Evolutionary conservation across 805 yeast genomes (phyloP).

Genomic region (Pichia gijzeniarum): DNA sequence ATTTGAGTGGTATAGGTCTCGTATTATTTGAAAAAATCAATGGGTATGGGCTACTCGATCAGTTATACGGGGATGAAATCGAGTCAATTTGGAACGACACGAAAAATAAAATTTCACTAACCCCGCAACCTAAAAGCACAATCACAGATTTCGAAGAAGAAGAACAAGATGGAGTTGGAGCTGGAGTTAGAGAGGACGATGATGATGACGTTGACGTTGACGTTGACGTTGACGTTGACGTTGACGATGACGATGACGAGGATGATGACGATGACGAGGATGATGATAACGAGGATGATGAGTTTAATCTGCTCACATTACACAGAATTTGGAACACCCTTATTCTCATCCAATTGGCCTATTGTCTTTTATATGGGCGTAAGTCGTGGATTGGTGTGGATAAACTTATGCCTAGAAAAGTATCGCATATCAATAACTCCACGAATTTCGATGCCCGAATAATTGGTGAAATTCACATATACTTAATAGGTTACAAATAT

Average conservation of each 20-base stretch:
- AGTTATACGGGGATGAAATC: slow-evolving; percentile 21
- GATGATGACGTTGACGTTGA: no score
- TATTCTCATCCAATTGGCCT: slow-evolving; percentile 34
- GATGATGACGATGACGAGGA: slow-evolving; percentile 3
- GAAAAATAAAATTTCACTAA: background rate
- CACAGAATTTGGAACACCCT: slow-evolving; percentile 69
- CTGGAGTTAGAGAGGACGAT: no score
- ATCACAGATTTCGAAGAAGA: no score
- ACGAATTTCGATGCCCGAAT: slow-evolving; percentile 80
- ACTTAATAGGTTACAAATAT: slow-evolving; percentile 51
- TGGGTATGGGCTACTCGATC: slow-evolving; percentile 34
- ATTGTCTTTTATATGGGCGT: slow-evolving; percentile 37
- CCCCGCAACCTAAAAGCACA: no score
- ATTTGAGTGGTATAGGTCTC: slow-evolving; percentile 57
- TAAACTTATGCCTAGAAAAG: slow-evolving; percentile 38
- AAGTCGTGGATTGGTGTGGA: slow-evolving; percentile 28
- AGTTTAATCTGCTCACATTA: slow-evolving; percentile 46
- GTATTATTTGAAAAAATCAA: slow-evolving; percentile 50
- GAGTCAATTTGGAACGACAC: slow-evolving; percentile 12
- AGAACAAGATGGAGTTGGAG: no score
- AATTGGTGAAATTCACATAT: slow-evolving; percentile 66
- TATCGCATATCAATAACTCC: slow-evolving; percentile 45
- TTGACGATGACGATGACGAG: background rate
- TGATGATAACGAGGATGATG: slow-evolving; percentile 26
- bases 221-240: no score